Evolutionary conservation across 371 early-diverging fungal species (phyloP), one percentile per base, ranked within the genome.

Genomic region (Circinella umbellata): DNA sequence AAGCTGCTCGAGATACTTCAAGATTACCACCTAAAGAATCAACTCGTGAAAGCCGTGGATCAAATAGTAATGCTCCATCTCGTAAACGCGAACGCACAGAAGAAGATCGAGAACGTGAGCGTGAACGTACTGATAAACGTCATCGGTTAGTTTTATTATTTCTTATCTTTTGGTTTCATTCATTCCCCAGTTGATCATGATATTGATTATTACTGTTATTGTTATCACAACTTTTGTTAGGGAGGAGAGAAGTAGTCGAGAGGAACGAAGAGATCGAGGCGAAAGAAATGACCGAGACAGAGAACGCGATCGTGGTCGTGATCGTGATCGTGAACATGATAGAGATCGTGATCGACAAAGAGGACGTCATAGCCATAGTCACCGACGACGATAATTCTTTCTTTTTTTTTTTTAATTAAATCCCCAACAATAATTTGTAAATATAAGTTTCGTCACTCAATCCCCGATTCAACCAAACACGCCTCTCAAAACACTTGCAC

Each of bases 181-280:
- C 27, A 27, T 27, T 2, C 27, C 27, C 27, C 27, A 27, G 0
- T 27, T 27, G 2, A 27, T 27, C 27, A 27, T 27, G 27, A 27
- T 27, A 27, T 27, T 27, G 2, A 27, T 27, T 27, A 27, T 27
- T 1, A 27, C 27, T 27, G 27, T 27, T 27, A 27, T 2, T 27
- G 27, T 27, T 27, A 27, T 27, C 27, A n/a, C 15, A 27, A 17
- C 0, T 61, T 13, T 59, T 35, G 15, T 39, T 61, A 67, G 75
- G 13, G 75, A 79, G 48, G 77, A 78, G 7, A 48, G 73, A 51
- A 42, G 15, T 27, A 47, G 54, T 61, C 68, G 80, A 42, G 78
- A 76, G 60, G 76, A 51, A 17, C 51, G 51, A 51, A n/a, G 51
- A 15, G 51, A 51, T 13, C 46, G 66, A 61, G 17, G 51, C 61